Base-by-base conservation (phyloP, 2,329 filamentous ascomycete genomes). In the Fonsecaea pugnacius region DNA sequence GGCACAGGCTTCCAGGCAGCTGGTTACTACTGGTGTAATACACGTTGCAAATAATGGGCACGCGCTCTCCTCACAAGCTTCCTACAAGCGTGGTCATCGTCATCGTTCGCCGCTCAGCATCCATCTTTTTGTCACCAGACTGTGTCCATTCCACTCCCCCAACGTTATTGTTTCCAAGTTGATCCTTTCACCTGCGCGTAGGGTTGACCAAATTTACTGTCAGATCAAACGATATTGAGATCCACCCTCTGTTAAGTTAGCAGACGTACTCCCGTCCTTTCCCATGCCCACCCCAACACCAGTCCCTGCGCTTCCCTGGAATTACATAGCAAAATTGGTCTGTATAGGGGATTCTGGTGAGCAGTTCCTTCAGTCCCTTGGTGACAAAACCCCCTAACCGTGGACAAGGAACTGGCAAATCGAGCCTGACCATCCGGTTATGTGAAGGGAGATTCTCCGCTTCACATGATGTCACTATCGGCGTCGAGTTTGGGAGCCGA, bases 291-390 rank as follows among this genome's bases (percentile, higher is more conserved):
- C 36, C 54, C 58, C 69, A 57, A 64, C 61, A 27, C 63, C 64
- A 18, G 63, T 58, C 38, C 68, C 70, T 16, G 60, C 70, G 27
- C 85, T 88, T 74, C 89, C 92, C 78, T 98, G 94, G 94, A 92
- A 98, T 82, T 98, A 96, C 83, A 99, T 98, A 76, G 93, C 94
- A 78, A 99, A 99, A 80, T 91, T 99, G 73, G 94, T 98, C 75
- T 96, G 92, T 81, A 92, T 99, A 74, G 95, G 95, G 77, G 95
- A 98, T 82, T 95, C 91, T 52, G 95, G 93, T 76, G 96, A 36
- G 64, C 52, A 4, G 3, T 55, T 40, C 27, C 27, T n/a, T 53
- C 14, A 14, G 18, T 58, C 16, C 6, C 6, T 43, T 27, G 21
- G n/a, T 18, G 27, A 30, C 21, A n/a, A 51, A 51, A 24, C 4